Conservation (phyloP, 2,329 filamentous ascomycete species). For the Fusarium protoensiforme region DNA sequence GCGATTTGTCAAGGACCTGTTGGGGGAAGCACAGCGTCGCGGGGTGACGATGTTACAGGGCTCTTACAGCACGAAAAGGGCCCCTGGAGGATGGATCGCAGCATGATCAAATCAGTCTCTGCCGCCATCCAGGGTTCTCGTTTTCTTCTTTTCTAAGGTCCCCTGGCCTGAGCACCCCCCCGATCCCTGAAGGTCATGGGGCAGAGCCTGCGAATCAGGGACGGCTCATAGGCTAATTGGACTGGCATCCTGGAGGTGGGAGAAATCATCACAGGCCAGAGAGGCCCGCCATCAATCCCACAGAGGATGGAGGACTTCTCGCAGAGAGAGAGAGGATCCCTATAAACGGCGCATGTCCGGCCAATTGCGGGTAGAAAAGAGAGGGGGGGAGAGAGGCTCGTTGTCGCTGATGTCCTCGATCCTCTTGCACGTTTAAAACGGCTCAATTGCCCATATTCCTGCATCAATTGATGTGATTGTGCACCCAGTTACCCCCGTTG, state of each 20-base stretch:
- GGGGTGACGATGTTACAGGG: constrained; percentile 33
- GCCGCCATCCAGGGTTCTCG: constrained; percentile 11
- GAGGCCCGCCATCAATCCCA: constrained; percentile 9
- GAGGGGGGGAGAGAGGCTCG: neutral
- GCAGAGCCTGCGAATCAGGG: constrained; percentile 17
- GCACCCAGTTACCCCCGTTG: neutral
- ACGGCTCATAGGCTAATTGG: constrained; percentile 34
- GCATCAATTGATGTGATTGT: constrained; percentile 12
- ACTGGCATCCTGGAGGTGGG: neutral
- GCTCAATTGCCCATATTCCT: constrained; percentile 12
- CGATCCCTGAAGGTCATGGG: neutral
- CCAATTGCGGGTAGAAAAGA: constrained; percentile 20
- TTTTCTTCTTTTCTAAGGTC: neutral
- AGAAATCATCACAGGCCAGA: neutral
- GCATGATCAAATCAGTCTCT: neutral
- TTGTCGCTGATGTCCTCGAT: constrained; percentile 6
- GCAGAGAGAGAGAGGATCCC: neutral
- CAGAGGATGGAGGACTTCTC: neutral
- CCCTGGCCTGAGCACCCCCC: neutral
- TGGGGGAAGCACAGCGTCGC: constrained; percentile 17
- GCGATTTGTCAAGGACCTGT: constrained; percentile 19
- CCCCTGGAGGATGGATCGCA: constrained; percentile 15
- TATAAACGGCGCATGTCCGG: constrained; percentile 34
- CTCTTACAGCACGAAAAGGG: constrained; percentile 10
- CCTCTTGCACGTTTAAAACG: constrained; percentile 6